Evolutionary conservation across 2,329 filamentous ascomycete species (phyloP).

Genomic region (Sarocladium strictum): DNA sequence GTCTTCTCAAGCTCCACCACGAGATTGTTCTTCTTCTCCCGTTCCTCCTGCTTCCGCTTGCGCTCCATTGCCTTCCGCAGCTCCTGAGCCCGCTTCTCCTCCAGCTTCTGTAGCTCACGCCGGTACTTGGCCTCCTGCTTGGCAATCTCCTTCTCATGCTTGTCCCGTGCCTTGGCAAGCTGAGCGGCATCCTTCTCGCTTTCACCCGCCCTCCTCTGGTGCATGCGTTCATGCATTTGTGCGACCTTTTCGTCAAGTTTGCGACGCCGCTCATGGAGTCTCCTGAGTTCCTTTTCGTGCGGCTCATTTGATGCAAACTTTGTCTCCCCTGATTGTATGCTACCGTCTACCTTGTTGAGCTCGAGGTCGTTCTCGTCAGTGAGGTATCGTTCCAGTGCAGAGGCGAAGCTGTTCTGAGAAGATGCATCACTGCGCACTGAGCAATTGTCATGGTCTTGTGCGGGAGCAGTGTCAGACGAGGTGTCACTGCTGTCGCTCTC

Average conservation of each 20-base stretch:
- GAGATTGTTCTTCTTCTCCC: conserved; percentile 45
- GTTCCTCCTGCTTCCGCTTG: conserved; percentile 44
- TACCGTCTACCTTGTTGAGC: conserved; percentile 19
- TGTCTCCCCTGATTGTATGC: conserved; percentile 32
- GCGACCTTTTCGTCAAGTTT: conserved; percentile 59
- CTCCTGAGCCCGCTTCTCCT: conserved; percentile 58
- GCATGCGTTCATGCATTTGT: conserved; percentile 44
- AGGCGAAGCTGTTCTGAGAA: conserved; percentile 43
- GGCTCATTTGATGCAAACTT: conserved; percentile 21
- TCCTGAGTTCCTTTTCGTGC: conserved; percentile 57
- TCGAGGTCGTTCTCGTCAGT: conserved; percentile 21
- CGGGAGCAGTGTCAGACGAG: conserved; percentile 17
- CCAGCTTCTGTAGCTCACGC: conserved; percentile 57
- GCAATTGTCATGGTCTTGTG: conserved; percentile 20
- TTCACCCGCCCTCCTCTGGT: conserved; percentile 39
- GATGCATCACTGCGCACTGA: conserved; percentile 34
- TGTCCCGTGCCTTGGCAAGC: conserved; percentile 54
- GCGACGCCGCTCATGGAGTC: conserved; percentile 53
- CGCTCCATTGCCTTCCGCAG: conserved; percentile 51
- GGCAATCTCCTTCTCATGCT: conserved; percentile 55
- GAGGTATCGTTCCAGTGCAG: conserved; percentile 34
- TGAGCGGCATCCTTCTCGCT: conserved; percentile 43
- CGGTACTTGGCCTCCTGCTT: conserved; percentile 63
- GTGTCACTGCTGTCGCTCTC: conserved; percentile 21
- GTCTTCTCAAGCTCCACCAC: conserved; percentile 46